Conservation (phyloP, 495 filamentous ascomycete genomes). For the Penicillium coprophilum region DNA sequence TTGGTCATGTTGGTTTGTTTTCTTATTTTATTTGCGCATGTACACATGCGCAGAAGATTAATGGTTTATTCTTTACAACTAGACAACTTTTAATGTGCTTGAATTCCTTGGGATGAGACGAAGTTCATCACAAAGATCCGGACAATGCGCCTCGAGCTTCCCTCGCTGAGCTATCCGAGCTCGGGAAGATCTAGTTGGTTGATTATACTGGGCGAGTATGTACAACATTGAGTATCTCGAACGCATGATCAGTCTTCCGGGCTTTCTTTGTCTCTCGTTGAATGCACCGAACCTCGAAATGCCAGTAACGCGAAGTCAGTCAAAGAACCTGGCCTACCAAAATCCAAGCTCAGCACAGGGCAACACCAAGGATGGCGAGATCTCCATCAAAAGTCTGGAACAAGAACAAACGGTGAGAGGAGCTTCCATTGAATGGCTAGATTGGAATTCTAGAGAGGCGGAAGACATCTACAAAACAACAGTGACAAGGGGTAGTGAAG, state of each 20-base stretch:
- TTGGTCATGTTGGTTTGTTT: not conserved
- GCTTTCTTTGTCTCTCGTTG: not conserved
- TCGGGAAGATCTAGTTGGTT: not conserved
- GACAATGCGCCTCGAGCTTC: too few relatives aligned
- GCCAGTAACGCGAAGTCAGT: not conserved
- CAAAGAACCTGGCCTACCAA: not conserved
- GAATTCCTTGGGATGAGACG: too few relatives aligned
- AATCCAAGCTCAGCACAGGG: not conserved
- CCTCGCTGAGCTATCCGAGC: not conserved
- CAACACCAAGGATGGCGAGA: not conserved
- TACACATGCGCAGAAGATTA: not conserved
- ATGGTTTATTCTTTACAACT: not conserved
- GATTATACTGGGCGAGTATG: too few relatives aligned
- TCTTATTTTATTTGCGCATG: not conserved
- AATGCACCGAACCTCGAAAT: not conserved
- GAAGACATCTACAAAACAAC: not conserved
- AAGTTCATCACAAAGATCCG: too few relatives aligned
- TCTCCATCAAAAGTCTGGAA: not conserved
- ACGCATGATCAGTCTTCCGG: too few relatives aligned
- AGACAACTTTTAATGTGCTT: not conserved
- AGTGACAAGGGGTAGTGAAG: not conserved
- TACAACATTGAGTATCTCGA: too few relatives aligned
- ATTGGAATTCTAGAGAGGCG: constrained; percentile 1
- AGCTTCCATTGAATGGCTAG: constrained; percentile 10
- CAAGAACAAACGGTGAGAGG: constrained; percentile 1